These are phyloP conservation scores for Iberis amara DNA, from an alignment of 441 rosid genomes.

Conservation along the genomic window DNA sequence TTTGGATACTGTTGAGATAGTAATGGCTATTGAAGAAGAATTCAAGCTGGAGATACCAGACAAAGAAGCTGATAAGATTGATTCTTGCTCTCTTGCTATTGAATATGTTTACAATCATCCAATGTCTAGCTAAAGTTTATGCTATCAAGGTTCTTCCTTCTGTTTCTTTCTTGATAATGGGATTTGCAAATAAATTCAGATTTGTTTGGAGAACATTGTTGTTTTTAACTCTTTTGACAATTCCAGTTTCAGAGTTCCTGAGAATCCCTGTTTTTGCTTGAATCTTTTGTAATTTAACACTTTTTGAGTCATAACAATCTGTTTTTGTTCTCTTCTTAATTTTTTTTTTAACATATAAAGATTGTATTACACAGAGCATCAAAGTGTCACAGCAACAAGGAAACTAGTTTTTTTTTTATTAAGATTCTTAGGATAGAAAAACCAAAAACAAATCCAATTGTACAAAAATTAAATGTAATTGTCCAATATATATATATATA, in stretches of 20 bases:
- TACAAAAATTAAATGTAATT: too few species aligned
- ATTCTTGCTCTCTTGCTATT: conserved; percentile 71
- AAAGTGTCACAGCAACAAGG: too few species aligned
- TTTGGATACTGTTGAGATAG: conserved; percentile 90
- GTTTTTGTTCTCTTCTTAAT: too few species aligned
- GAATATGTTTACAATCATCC: conserved; percentile 83
- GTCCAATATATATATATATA: too few species aligned
- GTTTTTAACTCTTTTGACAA: conserved; percentile 24
- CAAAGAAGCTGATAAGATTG: conserved; percentile 86
- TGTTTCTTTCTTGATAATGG: conserved; percentile 28
- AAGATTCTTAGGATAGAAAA: too few species aligned
- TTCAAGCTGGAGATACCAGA: conserved; percentile 92
- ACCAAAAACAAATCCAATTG: too few species aligned
- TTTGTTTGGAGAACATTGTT: conserved; percentile 28
- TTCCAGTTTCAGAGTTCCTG: conserved; percentile 14
- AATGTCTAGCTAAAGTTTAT: conserved; percentile 49
- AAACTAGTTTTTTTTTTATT: too few species aligned
- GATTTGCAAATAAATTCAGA: conserved; percentile 37
- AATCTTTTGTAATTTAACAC: not conserved
- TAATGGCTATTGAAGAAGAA: conserved; percentile 92
- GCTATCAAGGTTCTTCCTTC: conserved; percentile 11
- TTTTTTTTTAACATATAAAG: too few species aligned
- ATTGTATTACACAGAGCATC: too few species aligned
- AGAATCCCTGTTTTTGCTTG: not conserved
- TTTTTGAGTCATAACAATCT: not conserved